Percentiles rank a stretch among this genome's conserved stretches.
Conservation (phyloP, 306 rosid species). For the Medicago arabica region DNA sequence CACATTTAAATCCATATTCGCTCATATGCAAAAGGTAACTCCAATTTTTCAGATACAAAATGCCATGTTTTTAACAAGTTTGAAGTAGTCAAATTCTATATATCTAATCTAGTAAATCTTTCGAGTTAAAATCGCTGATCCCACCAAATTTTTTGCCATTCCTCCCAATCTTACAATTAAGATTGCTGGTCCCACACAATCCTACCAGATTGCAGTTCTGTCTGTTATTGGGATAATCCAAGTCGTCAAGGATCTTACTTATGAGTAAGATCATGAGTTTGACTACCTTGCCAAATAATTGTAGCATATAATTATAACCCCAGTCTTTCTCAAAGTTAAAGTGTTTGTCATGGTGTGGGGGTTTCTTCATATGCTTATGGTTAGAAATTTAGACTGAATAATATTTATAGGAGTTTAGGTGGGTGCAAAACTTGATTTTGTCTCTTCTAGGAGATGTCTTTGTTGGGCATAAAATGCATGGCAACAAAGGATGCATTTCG, state of each 20-base stretch:
- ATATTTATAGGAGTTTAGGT: background rate
- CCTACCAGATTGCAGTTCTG: background rate
- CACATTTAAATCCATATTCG: background rate
- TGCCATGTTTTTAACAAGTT: background rate
- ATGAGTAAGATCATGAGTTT: too few relatives aligned
- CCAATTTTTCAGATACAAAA: background rate
- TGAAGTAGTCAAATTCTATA: background rate
- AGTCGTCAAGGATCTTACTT: background rate
- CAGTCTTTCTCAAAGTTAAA: background rate
- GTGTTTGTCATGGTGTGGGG: conserved; percentile 10
- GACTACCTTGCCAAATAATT: too few relatives aligned
- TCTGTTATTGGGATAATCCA: background rate
- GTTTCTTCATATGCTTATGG: conserved; percentile 16
- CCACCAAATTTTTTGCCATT: background rate
- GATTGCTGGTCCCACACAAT: background rate
- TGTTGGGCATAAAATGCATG: conserved; percentile 6
- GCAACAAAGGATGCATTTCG: background rate
- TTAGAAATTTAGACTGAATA: background rate
- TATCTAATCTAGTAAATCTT: background rate
- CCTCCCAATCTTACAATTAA: background rate
- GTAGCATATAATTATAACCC: too few relatives aligned
- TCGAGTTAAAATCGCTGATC: background rate
- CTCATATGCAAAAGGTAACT: background rate
- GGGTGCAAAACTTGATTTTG: conserved; percentile 7
- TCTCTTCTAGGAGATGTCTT: conserved; percentile 12